Percentiles rank a stretch among this genome's conserved stretches.
Evolutionary conservation across 371 early-diverging fungal genomes (phyloP).

Genomic region (Capillidium rhysosporum): DNA sequence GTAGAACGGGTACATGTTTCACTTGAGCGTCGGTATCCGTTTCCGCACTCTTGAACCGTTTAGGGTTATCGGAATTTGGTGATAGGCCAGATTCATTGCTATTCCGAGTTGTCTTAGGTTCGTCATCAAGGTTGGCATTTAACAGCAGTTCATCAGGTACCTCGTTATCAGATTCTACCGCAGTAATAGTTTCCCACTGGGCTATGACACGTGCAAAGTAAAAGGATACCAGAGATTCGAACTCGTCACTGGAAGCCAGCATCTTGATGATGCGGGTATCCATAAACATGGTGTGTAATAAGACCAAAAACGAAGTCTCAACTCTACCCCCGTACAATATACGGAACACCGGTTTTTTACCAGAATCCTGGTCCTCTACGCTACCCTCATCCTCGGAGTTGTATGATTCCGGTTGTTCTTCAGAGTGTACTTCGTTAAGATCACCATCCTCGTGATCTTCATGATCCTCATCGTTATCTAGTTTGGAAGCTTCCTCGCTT

Average conservation of each 20-base stretch:
- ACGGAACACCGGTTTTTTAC: not conserved
- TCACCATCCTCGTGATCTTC: not conserved
- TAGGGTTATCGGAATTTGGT: too few species aligned
- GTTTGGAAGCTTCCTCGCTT: not conserved
- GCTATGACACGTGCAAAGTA: not conserved
- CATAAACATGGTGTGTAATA: not conserved
- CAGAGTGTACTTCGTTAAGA: not conserved
- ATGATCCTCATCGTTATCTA: not conserved
- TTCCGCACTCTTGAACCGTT: too few species aligned
- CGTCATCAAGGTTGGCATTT: too few species aligned
- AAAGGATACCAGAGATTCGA: not conserved
- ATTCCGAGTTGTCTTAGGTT: too few species aligned
- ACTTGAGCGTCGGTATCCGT: too few species aligned
- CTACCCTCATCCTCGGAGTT: not conserved
- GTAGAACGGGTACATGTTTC: too few species aligned
- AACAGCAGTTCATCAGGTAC: too few species aligned
- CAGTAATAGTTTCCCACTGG: too few species aligned
- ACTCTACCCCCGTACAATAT: not conserved
- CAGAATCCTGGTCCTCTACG: not conserved
- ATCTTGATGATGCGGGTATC: not conserved
- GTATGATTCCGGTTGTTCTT: not conserved
- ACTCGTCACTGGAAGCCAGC: not conserved
- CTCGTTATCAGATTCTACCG: too few species aligned
- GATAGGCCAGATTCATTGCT: too few species aligned
- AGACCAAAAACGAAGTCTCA: not conserved